Evolutionary conservation across 1,284 basidiomycete genomes (phyloP).

Genomic region (Quambalaria eucalypti): DNA sequence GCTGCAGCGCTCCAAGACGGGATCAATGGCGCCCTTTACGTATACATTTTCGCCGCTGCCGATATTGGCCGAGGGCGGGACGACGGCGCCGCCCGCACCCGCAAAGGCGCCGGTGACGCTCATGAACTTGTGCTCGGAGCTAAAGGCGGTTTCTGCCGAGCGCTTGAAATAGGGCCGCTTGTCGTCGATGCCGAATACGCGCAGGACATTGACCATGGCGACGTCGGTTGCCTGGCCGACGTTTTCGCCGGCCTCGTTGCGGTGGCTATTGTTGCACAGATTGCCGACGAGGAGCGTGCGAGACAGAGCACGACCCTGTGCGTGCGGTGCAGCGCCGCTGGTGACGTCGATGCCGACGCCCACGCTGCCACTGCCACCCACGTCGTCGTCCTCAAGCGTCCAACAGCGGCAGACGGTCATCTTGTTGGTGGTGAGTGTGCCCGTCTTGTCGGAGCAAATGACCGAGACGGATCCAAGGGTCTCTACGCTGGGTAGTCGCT

Average conservation of each 20-base stretch:
- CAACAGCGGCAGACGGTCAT: conserved; percentile 86
- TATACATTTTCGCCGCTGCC: conserved; percentile 61
- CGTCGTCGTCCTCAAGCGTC: conserved; percentile 77
- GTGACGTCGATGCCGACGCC: conserved; percentile 57
- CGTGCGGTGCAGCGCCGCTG: conserved; percentile 31
- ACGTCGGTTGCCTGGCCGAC: conserved; percentile 91
- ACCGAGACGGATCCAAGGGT: conserved; percentile 86
- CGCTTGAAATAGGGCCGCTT: conserved; percentile 64
- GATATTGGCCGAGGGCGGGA: not conserved
- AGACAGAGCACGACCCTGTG: conserved; percentile 54
- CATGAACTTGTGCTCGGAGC: conserved; percentile 87
- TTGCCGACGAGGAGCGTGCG: conserved; percentile 58
- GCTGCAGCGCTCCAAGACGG: conserved; percentile 71
- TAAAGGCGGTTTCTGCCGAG: conserved; percentile 74
- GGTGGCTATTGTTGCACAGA: conserved; percentile 55
- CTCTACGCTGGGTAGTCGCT: conserved; percentile 90
- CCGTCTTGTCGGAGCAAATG: conserved; percentile 95
- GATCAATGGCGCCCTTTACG: conserved; percentile 85
- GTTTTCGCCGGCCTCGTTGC: conserved; percentile 64
- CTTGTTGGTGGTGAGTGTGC: conserved; percentile 89
- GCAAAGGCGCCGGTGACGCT: conserved; percentile 63
- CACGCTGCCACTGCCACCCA: too few species aligned
- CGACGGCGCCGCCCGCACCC: conserved; percentile 48
- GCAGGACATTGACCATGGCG: conserved; percentile 75
- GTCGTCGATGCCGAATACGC: conserved; percentile 62